Percentiles rank a stretch among this genome's conserved stretches.
These are phyloP conservation scores for Aureobasidium uvarum DNA, from an alignment of 2,329 filamentous ascomycete genomes.

Conservation along the genomic window DNA sequence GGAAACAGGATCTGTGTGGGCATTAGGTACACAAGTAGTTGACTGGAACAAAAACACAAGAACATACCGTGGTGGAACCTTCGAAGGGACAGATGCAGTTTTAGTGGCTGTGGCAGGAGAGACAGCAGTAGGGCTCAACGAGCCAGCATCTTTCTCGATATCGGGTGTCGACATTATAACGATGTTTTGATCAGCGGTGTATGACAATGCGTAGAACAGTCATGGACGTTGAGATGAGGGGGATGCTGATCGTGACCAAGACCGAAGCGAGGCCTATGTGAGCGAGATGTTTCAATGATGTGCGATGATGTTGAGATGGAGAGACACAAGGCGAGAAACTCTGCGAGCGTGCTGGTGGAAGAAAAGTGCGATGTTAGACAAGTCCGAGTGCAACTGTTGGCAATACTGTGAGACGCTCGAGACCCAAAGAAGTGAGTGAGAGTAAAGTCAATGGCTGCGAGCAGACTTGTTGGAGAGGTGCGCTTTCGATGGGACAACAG, in stretches of 20 bases:
- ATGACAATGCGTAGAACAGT: no score
- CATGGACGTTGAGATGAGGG: not conserved
- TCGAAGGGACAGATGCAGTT: not conserved
- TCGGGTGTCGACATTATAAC: not conserved
- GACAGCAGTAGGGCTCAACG: not conserved
- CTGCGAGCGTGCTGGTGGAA: not conserved
- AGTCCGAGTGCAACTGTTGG: not conserved
- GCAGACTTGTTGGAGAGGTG: no score
- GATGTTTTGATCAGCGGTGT: no score
- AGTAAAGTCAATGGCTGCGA: no score
- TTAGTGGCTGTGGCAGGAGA: not conserved
- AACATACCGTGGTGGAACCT: not conserved
- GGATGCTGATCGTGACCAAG: not conserved
- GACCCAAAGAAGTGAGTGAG: not conserved
- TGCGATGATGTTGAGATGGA: not conserved
- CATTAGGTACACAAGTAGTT: not conserved
- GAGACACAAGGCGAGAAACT: not conserved
- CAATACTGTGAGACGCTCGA: not conserved
- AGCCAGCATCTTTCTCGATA: not conserved
- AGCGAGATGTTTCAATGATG: not conserved
- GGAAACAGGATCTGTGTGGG: not conserved
- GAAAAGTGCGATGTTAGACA: not conserved
- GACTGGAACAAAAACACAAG: no score
- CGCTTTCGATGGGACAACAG: not conserved
- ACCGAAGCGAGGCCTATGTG: not conserved